These are phyloP conservation scores for Termitomyces sp. DNA, from an alignment of 768 basidiomycete species.

Conservation along the genomic window DNA sequence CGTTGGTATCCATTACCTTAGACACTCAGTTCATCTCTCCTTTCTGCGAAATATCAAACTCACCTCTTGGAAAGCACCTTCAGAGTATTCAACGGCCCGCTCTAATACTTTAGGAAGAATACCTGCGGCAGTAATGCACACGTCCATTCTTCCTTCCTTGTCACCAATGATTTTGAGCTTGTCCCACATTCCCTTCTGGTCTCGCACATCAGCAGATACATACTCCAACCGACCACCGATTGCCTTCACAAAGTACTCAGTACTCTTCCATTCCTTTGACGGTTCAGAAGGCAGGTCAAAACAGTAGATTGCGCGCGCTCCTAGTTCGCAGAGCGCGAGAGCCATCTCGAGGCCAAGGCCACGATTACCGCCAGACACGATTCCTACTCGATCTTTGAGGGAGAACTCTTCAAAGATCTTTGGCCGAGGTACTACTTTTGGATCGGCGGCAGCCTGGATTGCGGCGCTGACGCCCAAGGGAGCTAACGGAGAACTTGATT, in stretches of 20 bases:
- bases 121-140: conserved; percentile 74
- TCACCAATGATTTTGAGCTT: conserved; percentile 54
- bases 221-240: conserved; percentile 50
- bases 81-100: conserved; percentile 59
- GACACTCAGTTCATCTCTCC: not conserved
- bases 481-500: conserved; percentile 48
- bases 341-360: not conserved
- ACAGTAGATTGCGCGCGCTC: conserved; percentile 64
- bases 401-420: conserved; percentile 29
- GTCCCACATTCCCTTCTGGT: conserved; percentile 56
- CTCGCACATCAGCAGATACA: conserved; percentile 54
- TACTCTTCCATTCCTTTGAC: conserved; percentile 50
- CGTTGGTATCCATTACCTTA: conserved; percentile 65
- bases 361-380: not conserved
- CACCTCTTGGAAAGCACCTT: conserved; percentile 53
- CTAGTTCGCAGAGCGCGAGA: conserved; percentile 55
- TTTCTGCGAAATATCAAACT: not conserved
- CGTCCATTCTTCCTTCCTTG: conserved; percentile 16
- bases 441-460: conserved; percentile 31
- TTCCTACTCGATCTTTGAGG: not conserved
- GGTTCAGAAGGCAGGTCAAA: conserved; percentile 53
- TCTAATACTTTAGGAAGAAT: conserved; percentile 44
- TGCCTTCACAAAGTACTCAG: conserved; percentile 42
- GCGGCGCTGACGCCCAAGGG: conserved; percentile 63
- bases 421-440: conserved; percentile 27